Evolutionary conservation across 1,284 basidiomycete genomes (phyloP).

Genomic region (Leccinum laetum): DNA sequence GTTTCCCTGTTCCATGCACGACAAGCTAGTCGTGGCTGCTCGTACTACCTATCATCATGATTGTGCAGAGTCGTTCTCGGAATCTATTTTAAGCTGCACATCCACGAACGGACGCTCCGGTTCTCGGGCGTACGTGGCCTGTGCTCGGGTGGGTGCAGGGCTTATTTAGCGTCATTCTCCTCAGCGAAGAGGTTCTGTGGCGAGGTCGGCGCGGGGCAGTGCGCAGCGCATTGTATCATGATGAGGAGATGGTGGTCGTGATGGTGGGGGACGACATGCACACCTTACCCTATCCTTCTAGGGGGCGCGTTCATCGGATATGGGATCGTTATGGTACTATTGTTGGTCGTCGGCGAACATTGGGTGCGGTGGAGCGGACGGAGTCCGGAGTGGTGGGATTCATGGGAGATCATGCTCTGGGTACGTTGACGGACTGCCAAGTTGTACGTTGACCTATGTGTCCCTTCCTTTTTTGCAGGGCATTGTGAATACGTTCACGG

Average conservation of each 20-base stretch:
- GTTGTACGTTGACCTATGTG: background rate
- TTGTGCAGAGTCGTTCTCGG: constrained; percentile 62
- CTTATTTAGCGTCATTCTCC: constrained; percentile 69
- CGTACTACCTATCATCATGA: too few species aligned
- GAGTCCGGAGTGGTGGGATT: constrained; percentile 92
- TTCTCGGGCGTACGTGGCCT: constrained; percentile 83
- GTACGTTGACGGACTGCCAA: constrained; percentile 41
- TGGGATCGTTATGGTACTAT: constrained; percentile 80
- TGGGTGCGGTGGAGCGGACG: constrained; percentile 76
- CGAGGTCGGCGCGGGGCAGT: constrained; percentile 72
- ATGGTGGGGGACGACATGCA: background rate
- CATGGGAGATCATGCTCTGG: constrained; percentile 88
- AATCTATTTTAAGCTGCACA: constrained; percentile 69
- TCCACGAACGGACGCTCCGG: too few species aligned
- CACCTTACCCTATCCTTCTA: constrained; percentile 14
- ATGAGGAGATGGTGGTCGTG: constrained; percentile 30
- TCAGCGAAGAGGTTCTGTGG: constrained; percentile 66
- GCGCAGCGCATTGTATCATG: constrained; percentile 93
- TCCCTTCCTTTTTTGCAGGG: constrained; percentile 19
- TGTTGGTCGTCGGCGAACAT: constrained; percentile 79
- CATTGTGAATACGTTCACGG: constrained; percentile 91
- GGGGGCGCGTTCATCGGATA: constrained; percentile 88
- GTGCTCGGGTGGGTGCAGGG: constrained; percentile 89
- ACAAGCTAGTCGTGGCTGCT: too few species aligned
- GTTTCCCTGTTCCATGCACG: too few species aligned